Percentiles rank a stretch among this genome's conserved stretches.
These are phyloP conservation scores for Hygrocybe coccinea DNA, from an alignment of 768 basidiomycete genomes.

Conservation along the genomic window DNA sequence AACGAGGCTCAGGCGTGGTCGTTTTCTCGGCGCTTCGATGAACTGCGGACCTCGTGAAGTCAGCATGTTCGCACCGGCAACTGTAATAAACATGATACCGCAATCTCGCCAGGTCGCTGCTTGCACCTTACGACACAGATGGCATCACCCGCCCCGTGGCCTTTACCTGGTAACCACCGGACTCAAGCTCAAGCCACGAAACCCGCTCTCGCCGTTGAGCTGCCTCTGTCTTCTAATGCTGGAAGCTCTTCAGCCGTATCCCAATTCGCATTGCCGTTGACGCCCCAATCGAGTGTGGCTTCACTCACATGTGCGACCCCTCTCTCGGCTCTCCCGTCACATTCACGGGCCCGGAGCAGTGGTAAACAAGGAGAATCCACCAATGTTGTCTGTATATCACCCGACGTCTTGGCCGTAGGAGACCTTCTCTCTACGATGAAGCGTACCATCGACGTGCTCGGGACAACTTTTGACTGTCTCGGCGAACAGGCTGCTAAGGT, in stretches of 20 bases:
- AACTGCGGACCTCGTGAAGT: background rate
- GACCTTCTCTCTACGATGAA: constrained; percentile 47
- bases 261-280: background rate
- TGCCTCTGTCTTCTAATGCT: no score
- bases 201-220: background rate
- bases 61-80: background rate
- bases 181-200: background rate
- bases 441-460: constrained; percentile 36
- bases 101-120: background rate
- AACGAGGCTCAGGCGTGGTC: background rate
- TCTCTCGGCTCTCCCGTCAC: background rate
- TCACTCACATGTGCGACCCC: background rate
- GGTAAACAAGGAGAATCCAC: constrained; percentile 1
- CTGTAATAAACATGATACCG: background rate
- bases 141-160: background rate
- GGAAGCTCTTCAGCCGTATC: background rate
- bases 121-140: background rate
- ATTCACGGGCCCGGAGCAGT: background rate
- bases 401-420: constrained; percentile 41
- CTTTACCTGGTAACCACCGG: background rate
- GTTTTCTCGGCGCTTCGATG: background rate
- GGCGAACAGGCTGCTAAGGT: constrained; percentile 44
- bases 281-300: background rate
- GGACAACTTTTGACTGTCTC: constrained; percentile 42
- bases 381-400: constrained; percentile 24